Evolutionary conservation across 2,329 filamentous ascomycete genomes (phyloP), one percentile per base, ranked within the genome.

Genomic region (Aureobasidium sp.): DNA sequence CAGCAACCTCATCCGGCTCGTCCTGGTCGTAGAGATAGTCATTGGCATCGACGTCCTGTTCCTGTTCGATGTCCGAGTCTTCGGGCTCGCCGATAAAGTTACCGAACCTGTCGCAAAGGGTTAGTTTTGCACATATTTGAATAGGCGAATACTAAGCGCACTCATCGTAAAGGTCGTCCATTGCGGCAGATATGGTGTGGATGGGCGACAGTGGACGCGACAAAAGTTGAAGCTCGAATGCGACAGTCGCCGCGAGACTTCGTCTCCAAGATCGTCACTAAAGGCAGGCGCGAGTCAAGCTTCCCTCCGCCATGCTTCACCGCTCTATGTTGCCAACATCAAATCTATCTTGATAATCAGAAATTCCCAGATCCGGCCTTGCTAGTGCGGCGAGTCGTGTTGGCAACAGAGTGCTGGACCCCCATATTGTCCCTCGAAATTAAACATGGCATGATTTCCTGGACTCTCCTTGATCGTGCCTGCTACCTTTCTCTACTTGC

Each of bases 111-210:
- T 30, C 39, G 36, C 25, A 37, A 48, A 44, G 63, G 6, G 25
- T 49, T 10, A 60, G 36, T 42, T 25, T 13, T 55, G 55, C 67
- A 67, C 58, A 47, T 32, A 34, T 57, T 13, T 34, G 45, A 50
- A 48, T 1, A 16, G n/a, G 10, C 44, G 27, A 65, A 10, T 9
- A 39, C 27, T 32, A 11, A 9, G 63, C 64, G 67, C 79, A 95
- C 90, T 97, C 93, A 79, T 97, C 93, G 75, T 97, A 97, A 69
- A 97, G 86, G 77, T 97, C 92, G 80, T 97, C 92, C 91, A 96
- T 94, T 69, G 69, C 77, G 72, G 66, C 65, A 63, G 63, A 62
- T 64, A 54, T 67, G 30, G 52, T 57, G 52, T 30, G 25, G 25
- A 13, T 29, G 34, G 29, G 59, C 48, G 52, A 49, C 49, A 50